A percentile compares a stretch with the other conserved stretches of the same genome.
phyloP scores from a whole-genome alignment of 116 monocot genomes.

The Iris pallida region DNA sequence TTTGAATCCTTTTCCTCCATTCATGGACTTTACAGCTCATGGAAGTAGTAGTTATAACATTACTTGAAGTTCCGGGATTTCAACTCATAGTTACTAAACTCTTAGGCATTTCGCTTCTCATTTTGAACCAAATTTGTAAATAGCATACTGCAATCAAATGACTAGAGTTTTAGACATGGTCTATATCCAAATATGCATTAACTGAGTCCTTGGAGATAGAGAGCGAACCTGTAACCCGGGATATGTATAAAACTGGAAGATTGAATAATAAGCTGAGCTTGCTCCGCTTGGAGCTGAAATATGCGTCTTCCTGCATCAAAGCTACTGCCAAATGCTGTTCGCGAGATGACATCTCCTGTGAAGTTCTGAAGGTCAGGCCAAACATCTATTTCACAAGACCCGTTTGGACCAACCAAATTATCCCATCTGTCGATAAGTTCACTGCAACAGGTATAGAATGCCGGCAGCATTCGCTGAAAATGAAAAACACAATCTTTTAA shows the following conservation, averaged over 20 bases:
- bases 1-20: no score
- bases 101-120: no score
- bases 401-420: neutral
- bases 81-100: no score
- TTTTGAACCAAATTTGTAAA: no score
- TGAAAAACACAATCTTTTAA: neutral
- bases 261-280: slow-evolving; percentile 9
- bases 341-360: slow-evolving; percentile 33
- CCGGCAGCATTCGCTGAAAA: slow-evolving; percentile 24
- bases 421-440: slow-evolving; percentile 36
- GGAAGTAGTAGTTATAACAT: no score
- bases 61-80: no score
- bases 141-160: no score
- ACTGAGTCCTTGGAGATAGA: neutral
- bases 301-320: slow-evolving; percentile 28
- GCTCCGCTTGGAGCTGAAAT: slow-evolving; percentile 27
- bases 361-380: slow-evolving; percentile 20
- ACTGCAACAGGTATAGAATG: slow-evolving; percentile 24
- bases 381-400: slow-evolving; percentile 24
- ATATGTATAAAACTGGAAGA: neutral
- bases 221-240: slow-evolving; percentile 30
- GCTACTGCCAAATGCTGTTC: slow-evolving; percentile 44
- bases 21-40: no score
- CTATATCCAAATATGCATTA: no score
- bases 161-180: no score